These are phyloP conservation scores for Volvariella surrecta DNA, from an alignment of 1,284 basidiomycete genomes.

Conservation along the genomic window DNA sequence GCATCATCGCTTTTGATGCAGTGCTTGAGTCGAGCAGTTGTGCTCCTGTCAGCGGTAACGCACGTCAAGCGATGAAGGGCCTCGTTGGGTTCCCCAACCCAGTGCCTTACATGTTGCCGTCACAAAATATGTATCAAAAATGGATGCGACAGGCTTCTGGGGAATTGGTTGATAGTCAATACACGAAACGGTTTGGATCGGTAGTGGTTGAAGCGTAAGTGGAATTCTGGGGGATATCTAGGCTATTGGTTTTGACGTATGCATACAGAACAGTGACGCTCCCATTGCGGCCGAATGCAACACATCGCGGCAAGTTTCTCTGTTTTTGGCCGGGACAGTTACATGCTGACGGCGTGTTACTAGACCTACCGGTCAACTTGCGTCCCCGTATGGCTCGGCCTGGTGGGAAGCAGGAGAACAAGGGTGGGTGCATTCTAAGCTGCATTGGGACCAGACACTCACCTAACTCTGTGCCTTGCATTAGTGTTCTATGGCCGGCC, in stretches of 20 bases:
- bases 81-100: conserved; percentile 35
- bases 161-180: conserved; percentile 30
- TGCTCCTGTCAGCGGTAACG: neutral
- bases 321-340: conserved; percentile 9
- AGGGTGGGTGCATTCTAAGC: conserved; percentile 25
- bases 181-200: conserved; percentile 32
- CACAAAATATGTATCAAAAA: conserved; percentile 50
- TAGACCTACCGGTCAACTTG: conserved; percentile 34
- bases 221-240: neutral
- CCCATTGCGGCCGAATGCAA: conserved; percentile 40
- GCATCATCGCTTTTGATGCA: neutral
- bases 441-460: conserved; percentile 1
- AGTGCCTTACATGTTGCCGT: conserved; percentile 31
- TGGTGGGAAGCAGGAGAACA: conserved; percentile 15
- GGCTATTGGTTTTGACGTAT: too few species aligned
- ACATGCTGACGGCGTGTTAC: conserved; percentile 10
- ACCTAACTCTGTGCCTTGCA: too few species aligned
- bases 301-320: conserved; percentile 44
- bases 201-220: conserved; percentile 45
- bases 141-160: conserved; percentile 35
- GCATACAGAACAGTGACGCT: conserved; percentile 41
- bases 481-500: conserved; percentile 55
- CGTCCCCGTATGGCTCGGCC: conserved; percentile 23
- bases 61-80: too few species aligned
- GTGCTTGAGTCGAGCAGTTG: neutral